Base-by-base conservation (phyloP, 2,329 filamentous ascomycete genomes). In the Colletotrichum acutatum region DNA sequence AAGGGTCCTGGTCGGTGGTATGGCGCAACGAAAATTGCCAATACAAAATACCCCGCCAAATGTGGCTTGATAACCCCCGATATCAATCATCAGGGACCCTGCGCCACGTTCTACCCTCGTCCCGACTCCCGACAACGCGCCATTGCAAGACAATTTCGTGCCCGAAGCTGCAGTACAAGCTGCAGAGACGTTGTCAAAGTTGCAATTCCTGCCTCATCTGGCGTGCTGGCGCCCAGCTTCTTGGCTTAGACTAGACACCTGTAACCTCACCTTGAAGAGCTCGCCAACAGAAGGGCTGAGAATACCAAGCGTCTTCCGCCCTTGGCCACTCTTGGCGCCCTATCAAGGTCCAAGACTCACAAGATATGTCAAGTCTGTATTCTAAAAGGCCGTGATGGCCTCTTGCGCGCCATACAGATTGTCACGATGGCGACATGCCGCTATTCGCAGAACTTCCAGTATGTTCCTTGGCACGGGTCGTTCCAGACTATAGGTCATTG, bases 141-240 rank as follows among this genome's bases (percentile, higher is more conserved):
- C 37, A 60, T 30, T 63, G 62, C n/a, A 53, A 14, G 28, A 56
- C n/a, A 42, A 54, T 32, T 32, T 11, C 19, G 52, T 24, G 52
- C 49, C 28, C 54, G 26, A 19, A 62, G 30, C 19, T 54, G 19
- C 24, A n/a, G 42, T 28, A 42, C 34, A 37, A 26, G 53, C 63
- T 59, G 68, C 68, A 70, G 68, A 22, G 24, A 32, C 42, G 34
- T 56, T n/a, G 34, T 61, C 63, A 54, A 70, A 72, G 71, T 72
- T 72, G 71, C 66, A 70, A 72, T 72, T 28, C 46, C 71, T 52
- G 66, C 71, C 66, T 65, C 66, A 32, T 72, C 71, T 72, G 71
- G 71, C 71, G 66, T 72, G 71, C 71, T 72, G 60, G 71, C 28
- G 60, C 71, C 71, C 26, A 72, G 71, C 49, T 56, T 72, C 71